Evolutionary conservation across 306 rosid species (phyloP), one percentile per base, ranked within the genome.

Genomic region (Pterocarpus macrocarpus): DNA sequence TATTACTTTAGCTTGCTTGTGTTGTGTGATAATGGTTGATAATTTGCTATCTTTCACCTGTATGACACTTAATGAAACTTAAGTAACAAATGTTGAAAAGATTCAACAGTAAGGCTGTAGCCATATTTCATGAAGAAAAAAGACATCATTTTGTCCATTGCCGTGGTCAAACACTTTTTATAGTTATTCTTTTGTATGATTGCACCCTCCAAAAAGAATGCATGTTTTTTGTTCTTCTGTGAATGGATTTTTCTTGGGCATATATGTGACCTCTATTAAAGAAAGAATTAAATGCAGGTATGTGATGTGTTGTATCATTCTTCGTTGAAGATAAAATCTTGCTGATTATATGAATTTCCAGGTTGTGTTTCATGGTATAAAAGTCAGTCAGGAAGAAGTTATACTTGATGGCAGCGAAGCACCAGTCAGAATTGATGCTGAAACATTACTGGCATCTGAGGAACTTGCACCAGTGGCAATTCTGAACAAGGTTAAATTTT

Each of bases 341-440:
- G 10, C 12, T 77, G 87, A 74, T 68, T 82, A 34, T 74, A 15
- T 76, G 59, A 69, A 70, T 75, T 83, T 78, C 62, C 80, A 95
- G 99, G 85, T 93, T 76, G 85, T 77, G 58, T 95, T 95, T 88
- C 99, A 87, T 80, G 99, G 99, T 66, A 88, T 95, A 71, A 89
- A 80, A 77, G 84, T 87, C 64, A 81, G 91, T 76, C 88, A 89
- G 80, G 90, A 88, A 75, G 97, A 91, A 79, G 79, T 93, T 47
- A 43, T 91, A 73, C 94, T 95, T 71, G 98, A 93, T 87, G 99
- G 99, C 71, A 95, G 99, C 88, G 99, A 95, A 44, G 99, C 88
- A 64, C 98, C 99, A 17, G 80, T 86, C 56, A 93, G 93, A 89
- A 87, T 95, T 80, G 98, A 90, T 77, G 90, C 93, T 73, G 99